Evolutionary conservation across 306 rosid genomes (phyloP).

Genomic region (Ormosia semicastrata): DNA sequence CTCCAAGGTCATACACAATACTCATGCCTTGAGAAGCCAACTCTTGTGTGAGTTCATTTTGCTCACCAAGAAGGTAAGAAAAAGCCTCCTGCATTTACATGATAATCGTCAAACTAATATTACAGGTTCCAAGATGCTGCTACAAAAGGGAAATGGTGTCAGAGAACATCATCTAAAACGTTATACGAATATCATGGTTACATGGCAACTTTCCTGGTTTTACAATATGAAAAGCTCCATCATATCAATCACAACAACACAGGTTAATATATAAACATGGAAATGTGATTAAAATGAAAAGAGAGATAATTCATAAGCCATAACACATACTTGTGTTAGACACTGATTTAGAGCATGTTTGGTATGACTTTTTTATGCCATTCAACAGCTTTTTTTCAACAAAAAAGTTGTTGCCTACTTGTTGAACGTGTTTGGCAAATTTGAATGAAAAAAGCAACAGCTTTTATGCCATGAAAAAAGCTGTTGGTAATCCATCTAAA

Average conservation of each 20-base stretch:
- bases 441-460: no score
- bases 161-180: constrained; percentile 14
- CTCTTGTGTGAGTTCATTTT: constrained; percentile 95
- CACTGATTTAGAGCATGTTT: no score
- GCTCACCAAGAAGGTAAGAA: constrained; percentile 89
- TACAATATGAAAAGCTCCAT: background rate
- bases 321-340: no score
- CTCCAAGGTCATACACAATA: constrained; percentile 94
- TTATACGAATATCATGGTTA: background rate
- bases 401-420: no score
- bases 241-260: background rate
- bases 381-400: no score
- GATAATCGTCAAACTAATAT: constrained; percentile 23
- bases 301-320: no score
- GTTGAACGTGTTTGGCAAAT: no score
- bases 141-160: background rate
- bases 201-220: background rate
- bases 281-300: background rate
- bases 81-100: constrained; percentile 86
- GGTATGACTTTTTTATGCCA: no score
- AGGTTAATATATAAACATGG: background rate
- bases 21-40: constrained; percentile 99
- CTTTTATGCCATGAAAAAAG: no score
- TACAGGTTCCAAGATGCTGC: constrained; percentile 9
- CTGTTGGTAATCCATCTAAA: no score